Percentiles rank a stretch among this genome's conserved stretches.
phyloP scores from a whole-genome alignment of 352 stramenopile species.

The Phytophthora pluvialis region DNA sequence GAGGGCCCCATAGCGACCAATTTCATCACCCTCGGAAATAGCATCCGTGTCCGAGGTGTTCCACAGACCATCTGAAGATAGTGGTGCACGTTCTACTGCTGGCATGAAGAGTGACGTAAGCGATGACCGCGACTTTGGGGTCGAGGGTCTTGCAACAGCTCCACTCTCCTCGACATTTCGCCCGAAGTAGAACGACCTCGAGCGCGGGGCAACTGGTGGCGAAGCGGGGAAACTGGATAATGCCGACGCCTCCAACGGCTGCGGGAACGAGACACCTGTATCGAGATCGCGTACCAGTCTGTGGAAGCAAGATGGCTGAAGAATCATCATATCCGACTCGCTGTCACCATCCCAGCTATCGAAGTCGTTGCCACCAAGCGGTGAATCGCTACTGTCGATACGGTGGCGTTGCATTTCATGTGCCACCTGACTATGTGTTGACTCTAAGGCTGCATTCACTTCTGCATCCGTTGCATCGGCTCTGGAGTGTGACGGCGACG shows the following conservation, averaged over 20 bases:
- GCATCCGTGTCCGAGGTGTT: slow-evolving; percentile 40
- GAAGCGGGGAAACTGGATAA: slow-evolving; percentile 37
- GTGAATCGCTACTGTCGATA: slow-evolving; percentile 17
- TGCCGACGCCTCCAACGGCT: slow-evolving; percentile 39
- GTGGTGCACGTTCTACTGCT: slow-evolving; percentile 30
- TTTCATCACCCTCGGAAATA: slow-evolving; percentile 47
- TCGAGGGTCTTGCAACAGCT: slow-evolving; percentile 16
- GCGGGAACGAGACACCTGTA: slow-evolving; percentile 60
- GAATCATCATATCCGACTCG: slow-evolving; percentile 21
- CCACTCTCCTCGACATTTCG: slow-evolving; percentile 18
- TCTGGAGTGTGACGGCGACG: slow-evolving; percentile 35
- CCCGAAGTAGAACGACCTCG: slow-evolving; percentile 19
- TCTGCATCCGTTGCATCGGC: slow-evolving; percentile 29
- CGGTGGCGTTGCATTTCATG: slow-evolving; percentile 18
- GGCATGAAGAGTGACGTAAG: slow-evolving; percentile 47
- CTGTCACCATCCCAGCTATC: slow-evolving; percentile 32
- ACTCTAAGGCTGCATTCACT: slow-evolving; percentile 37
- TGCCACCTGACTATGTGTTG: slow-evolving; percentile 22
- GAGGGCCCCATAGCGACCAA: slow-evolving; percentile 39
- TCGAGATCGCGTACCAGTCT: slow-evolving; percentile 67
- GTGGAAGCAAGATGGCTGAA: slow-evolving; percentile 43
- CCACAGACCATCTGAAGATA: slow-evolving; percentile 38
- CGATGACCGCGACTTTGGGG: slow-evolving; percentile 36
- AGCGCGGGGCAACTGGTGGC: slow-evolving; percentile 27
- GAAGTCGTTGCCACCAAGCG: slow-evolving; percentile 16